Conservation (phyloP, 2,329 filamentous ascomycete genomes). For the Pseudogymnoascus sp. region DNA sequence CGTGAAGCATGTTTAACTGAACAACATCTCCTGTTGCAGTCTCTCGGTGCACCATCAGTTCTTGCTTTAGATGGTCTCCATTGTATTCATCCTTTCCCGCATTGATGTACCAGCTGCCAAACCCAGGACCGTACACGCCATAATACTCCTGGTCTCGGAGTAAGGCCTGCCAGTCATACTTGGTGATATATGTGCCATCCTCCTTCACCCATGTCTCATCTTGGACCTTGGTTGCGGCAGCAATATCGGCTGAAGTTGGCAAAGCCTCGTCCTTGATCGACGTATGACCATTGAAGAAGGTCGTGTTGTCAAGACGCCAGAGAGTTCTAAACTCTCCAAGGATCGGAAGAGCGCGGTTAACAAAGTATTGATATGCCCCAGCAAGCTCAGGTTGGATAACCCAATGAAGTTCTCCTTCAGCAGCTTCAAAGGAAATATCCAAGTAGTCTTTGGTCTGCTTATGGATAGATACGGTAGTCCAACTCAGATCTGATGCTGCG, state of each 20-base stretch:
- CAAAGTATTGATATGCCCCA: conserved; percentile 51
- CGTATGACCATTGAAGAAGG: conserved; percentile 41
- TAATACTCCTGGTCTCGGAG: conserved; percentile 38
- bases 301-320: conserved; percentile 43
- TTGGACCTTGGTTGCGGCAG: conserved; percentile 41
- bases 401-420: conserved; percentile 46
- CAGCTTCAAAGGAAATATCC: conserved; percentile 42
- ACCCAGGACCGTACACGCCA: conserved; percentile 43
- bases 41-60: conserved; percentile 47
- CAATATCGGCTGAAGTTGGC: conserved; percentile 38
- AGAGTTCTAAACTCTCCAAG: conserved; percentile 46
- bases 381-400: conserved; percentile 42
- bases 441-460: conserved; percentile 37
- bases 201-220: conserved; percentile 46
- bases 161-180: conserved; percentile 35
- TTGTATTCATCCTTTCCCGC: conserved; percentile 47
- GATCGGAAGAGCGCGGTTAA: conserved; percentile 41
- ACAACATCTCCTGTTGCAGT: conserved; percentile 44
- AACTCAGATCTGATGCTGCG: conserved; percentile 39
- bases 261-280: conserved; percentile 40
- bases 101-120: conserved; percentile 47
- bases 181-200: conserved; percentile 41
- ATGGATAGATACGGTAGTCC: conserved; percentile 40
- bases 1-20: conserved; percentile 49
- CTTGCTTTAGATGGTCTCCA: conserved; percentile 46